A percentile compares a stretch with the other conserved stretches of the same genome.
Evolutionary conservation across 2,329 filamentous ascomycete genomes (phyloP).

Genomic region (Xylariaceae sp.): DNA sequence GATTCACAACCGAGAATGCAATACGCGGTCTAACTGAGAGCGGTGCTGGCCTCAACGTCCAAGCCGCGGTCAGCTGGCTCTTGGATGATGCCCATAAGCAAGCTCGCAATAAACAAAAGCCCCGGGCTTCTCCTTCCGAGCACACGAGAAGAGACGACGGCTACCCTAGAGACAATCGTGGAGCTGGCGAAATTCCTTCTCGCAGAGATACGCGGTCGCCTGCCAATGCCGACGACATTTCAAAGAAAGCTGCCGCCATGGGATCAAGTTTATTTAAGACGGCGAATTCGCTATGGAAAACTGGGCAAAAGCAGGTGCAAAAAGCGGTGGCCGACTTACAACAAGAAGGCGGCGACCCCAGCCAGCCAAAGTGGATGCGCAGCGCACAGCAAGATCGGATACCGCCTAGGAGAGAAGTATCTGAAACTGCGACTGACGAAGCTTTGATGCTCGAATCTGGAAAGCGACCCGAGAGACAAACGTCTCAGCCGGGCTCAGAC

Average conservation of each 20-base stretch:
- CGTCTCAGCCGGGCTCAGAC: conserved; percentile 41
- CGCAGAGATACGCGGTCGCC: conserved; percentile 63
- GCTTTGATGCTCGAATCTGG: conserved; percentile 80
- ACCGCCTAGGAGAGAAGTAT: conserved; percentile 44
- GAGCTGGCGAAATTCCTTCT: conserved; percentile 55
- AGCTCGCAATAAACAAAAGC: conserved; percentile 73
- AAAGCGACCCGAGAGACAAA: conserved; percentile 57
- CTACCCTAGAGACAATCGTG: conserved; percentile 47
- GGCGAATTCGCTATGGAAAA: conserved; percentile 94
- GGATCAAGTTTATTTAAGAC: conserved; percentile 89
- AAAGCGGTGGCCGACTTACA: conserved; percentile 90
- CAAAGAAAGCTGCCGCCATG: conserved; percentile 82
- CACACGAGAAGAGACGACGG: conserved; percentile 48
- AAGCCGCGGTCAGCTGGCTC: conserved; percentile 87
- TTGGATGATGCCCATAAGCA: conserved; percentile 90
- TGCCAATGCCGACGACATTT: conserved; percentile 71
- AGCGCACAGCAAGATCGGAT: conserved; percentile 63
- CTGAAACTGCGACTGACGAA: conserved; percentile 66
- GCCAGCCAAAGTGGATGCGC: conserved; percentile 94
- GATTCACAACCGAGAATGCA: conserved; percentile 87
- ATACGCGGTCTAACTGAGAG: conserved; percentile 80
- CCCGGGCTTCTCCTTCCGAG: conserved; percentile 54
- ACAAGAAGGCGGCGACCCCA: conserved; percentile 73
- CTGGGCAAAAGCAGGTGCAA: conserved; percentile 88
- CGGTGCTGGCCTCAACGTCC: conserved; percentile 79